Evolutionary conservation across 1,284 basidiomycete species (phyloP).

Genomic region (Apiotrichum mycotoxinovorans): DNA sequence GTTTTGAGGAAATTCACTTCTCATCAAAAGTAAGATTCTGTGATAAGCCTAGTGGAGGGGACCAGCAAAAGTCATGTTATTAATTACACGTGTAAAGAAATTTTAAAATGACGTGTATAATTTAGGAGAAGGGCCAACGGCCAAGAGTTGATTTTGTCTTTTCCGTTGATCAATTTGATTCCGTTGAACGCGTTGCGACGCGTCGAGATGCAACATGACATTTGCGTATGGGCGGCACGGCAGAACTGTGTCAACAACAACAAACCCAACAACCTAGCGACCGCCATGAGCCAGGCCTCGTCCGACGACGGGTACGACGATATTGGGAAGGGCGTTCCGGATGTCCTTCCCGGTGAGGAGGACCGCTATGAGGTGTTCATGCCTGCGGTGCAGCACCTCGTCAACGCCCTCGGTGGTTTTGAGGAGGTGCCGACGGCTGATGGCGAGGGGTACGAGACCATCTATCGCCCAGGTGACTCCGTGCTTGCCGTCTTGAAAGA

Average conservation of each 20-base stretch:
- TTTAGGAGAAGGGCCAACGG: neutral
- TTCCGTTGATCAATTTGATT: neutral
- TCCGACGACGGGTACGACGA: constrained; percentile 4
- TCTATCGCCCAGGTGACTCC: constrained; percentile 78
- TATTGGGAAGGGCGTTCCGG: constrained; percentile 4
- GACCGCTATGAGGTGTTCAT: constrained; percentile 42
- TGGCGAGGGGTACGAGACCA: constrained; percentile 51
- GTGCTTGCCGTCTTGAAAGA: constrained; percentile 82
- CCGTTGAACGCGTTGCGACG: constrained; percentile 5
- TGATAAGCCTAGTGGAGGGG: neutral
- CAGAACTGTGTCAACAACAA: neutral
- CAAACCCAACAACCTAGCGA: neutral
- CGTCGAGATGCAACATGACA: neutral
- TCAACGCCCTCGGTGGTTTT: constrained; percentile 49
- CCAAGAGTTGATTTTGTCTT: neutral
- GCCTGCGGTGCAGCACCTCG: constrained; percentile 45
- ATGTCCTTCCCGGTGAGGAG: constrained; percentile 15
- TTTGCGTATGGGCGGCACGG: neutral
- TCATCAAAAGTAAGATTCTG: neutral
- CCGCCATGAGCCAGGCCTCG: constrained; percentile 9
- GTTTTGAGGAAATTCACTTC: neutral
- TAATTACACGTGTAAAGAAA: constrained; percentile 5
- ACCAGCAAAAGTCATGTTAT: constrained; percentile 1
- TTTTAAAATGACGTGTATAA: neutral
- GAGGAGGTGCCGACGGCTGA: constrained; percentile 56